phyloP scores from a whole-genome alignment of 2,329 filamentous ascomycete genomes.

The Beauveria scarabaeidicola region DNA sequence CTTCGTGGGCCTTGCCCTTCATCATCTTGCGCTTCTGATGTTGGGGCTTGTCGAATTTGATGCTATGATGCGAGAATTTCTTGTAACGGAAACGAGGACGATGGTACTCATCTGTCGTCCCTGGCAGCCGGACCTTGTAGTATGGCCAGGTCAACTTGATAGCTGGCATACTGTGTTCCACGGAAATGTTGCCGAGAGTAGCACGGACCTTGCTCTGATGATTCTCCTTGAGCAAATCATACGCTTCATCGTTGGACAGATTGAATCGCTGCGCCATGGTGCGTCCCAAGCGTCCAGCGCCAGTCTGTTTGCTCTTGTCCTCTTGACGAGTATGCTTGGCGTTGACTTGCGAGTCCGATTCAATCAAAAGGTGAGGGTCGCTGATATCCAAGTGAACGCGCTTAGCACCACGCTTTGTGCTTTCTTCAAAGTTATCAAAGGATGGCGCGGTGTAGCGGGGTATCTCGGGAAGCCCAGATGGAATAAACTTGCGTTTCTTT shows the following conservation, averaged over 20 bases:
- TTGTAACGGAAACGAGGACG: slow-evolving; percentile 69
- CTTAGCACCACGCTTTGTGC: slow-evolving; percentile 65
- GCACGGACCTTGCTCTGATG: slow-evolving; percentile 93
- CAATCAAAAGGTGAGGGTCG: slow-evolving; percentile 78
- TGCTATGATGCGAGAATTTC: slow-evolving; percentile 55
- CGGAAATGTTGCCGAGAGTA: slow-evolving; percentile 80
- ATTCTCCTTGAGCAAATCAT: slow-evolving; percentile 92
- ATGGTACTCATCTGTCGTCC: slow-evolving; percentile 72
- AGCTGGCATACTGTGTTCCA: slow-evolving; percentile 91
- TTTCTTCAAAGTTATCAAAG: slow-evolving; percentile 72
- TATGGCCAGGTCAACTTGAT: slow-evolving; percentile 90
- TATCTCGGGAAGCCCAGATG: slow-evolving; percentile 50
- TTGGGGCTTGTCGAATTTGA: slow-evolving; percentile 64
- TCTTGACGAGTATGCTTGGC: slow-evolving; percentile 50
- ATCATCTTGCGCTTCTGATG: slow-evolving; percentile 73
- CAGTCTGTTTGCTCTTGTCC: slow-evolving; percentile 56
- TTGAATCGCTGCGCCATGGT: slow-evolving; percentile 81
- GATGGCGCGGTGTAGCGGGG: slow-evolving; percentile 56
- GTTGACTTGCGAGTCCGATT: slow-evolving; percentile 59
- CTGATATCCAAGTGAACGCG: slow-evolving; percentile 78
- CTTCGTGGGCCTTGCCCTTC: slow-evolving; percentile 69
- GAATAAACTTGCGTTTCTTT: slow-evolving; percentile 60
- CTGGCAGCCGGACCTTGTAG: slow-evolving; percentile 78
- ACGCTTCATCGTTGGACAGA: slow-evolving; percentile 91
- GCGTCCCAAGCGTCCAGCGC: slow-evolving; percentile 60